Percentiles rank a stretch among this genome's conserved stretches.
Conservation (phyloP, 1,284 basidiomycete genomes). For the Pascua guehoae region DNA sequence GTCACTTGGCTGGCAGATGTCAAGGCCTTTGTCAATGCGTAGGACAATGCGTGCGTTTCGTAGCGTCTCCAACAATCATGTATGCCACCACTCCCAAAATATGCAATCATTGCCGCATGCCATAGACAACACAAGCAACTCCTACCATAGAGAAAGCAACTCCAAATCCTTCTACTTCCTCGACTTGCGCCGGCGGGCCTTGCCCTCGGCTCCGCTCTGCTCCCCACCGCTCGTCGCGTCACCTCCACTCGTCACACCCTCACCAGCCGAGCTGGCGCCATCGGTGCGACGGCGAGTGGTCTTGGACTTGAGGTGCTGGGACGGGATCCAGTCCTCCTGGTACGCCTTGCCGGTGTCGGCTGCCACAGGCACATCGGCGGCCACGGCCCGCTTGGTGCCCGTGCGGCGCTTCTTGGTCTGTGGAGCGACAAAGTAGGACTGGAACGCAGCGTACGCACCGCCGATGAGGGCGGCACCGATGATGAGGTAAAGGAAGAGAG, state of each 20-base stretch:
- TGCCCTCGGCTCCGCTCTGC: conserved; percentile 32
- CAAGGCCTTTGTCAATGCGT: conserved; percentile 71
- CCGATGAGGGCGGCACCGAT: conserved; percentile 64
- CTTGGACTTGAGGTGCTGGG: conserved; percentile 72
- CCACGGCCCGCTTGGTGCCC: conserved; percentile 20
- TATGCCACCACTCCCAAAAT: background rate
- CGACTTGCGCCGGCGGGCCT: conserved; percentile 26
- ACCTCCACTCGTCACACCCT: conserved; percentile 34
- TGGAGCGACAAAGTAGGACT: conserved; percentile 57
- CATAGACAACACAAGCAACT: background rate
- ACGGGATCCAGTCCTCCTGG: conserved; percentile 89
- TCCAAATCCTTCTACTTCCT: conserved; percentile 12
- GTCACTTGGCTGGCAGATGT: conserved; percentile 81
- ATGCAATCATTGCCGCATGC: conserved; percentile 1
- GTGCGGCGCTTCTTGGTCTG: conserved; percentile 41
- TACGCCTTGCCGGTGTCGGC: conserved; percentile 65
- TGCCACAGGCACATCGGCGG: conserved; percentile 56
- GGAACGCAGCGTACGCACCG: conserved; percentile 64
- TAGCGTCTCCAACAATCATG: no score
- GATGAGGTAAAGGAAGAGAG: conserved; percentile 71
- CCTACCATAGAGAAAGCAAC: background rate
- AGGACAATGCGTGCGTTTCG: background rate
- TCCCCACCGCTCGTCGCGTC: conserved; percentile 41
- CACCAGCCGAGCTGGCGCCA: conserved; percentile 23
- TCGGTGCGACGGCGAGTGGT: background rate